These are phyloP conservation scores for Salix suchowensis DNA, from an alignment of 345 rosid genomes.

Conservation along the genomic window DNA sequence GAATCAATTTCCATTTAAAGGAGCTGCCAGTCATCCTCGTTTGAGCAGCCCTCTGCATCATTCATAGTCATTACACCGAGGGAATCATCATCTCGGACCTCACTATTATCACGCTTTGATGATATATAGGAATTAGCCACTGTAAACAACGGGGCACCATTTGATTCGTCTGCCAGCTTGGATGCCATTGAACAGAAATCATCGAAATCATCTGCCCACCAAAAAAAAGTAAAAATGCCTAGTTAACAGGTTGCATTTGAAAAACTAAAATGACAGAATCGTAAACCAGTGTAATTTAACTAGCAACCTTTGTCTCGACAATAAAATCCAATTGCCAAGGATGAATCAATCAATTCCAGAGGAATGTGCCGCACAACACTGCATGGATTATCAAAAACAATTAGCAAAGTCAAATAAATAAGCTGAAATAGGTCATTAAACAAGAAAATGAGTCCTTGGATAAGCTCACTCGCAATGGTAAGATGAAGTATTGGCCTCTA, in stretches of 20 bases:
- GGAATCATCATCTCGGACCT: conserved; percentile 25
- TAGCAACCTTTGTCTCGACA: conserved; percentile 73
- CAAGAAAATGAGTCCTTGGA: background rate
- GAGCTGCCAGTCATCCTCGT: conserved; percentile 68
- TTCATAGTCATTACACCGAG: conserved; percentile 11
- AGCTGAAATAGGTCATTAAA: background rate
- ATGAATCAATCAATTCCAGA: conserved; percentile 74
- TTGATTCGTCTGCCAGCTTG: conserved; percentile 66
- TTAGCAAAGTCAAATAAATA: background rate
- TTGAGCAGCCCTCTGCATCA: conserved; percentile 23
- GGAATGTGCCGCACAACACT: conserved; percentile 60
- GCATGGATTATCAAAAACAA: conserved; percentile 16
- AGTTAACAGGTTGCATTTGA: background rate
- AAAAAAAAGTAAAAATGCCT: background rate
- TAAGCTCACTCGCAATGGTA: conserved; percentile 72
- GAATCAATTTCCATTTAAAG: conserved; percentile 29
- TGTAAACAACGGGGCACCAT: conserved; percentile 82
- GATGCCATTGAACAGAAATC: conserved; percentile 70
- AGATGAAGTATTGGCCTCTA: conserved; percentile 74
- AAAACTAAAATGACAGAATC: background rate
- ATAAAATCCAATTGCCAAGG: conserved; percentile 86
- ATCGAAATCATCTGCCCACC: conserved; percentile 64
- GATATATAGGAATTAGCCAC: conserved; percentile 25
- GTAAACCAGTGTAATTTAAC: background rate
- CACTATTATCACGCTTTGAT: conserved; percentile 7